Percentiles rank a stretch among this genome's conserved stretches.
Evolutionary conservation across 2,329 filamentous ascomycete species (phyloP).

Genomic region (Tolypocladium sp.): DNA sequence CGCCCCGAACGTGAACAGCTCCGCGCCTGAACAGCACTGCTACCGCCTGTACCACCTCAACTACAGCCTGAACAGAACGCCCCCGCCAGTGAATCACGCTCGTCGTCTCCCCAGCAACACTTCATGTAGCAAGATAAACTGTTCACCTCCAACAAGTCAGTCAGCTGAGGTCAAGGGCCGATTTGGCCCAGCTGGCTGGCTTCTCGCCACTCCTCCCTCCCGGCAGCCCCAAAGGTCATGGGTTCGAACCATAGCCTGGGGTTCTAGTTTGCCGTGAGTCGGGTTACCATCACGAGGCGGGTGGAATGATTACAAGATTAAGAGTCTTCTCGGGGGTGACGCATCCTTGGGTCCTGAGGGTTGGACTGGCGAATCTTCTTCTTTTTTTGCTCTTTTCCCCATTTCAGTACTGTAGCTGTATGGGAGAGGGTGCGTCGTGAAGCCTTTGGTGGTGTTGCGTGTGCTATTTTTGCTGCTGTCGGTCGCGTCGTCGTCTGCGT

Average conservation of each 20-base stretch:
- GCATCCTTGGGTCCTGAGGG: neutral
- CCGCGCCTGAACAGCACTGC: neutral
- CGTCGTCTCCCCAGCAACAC: neutral
- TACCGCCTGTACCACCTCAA: neutral
- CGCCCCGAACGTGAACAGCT: neutral
- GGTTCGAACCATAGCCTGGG: neutral
- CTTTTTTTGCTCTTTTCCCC: neutral
- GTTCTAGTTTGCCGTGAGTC: neutral
- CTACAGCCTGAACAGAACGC: neutral
- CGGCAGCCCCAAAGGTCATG: neutral
- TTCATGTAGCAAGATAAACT: too few species aligned
- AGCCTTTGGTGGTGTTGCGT: neutral
- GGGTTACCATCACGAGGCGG: neutral
- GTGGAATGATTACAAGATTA: neutral
- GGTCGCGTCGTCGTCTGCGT: neutral
- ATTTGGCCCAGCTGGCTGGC: neutral
- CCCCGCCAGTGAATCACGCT: neutral
- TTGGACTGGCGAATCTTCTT: neutral
- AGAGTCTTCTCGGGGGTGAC: neutral
- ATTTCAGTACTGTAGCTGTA: too few species aligned
- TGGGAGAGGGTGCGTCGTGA: too few species aligned
- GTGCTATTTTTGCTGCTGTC: neutral
- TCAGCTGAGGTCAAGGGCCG: neutral
- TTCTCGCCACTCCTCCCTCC: neutral
- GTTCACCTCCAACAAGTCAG: neutral